Percentiles rank a stretch among this genome's conserved stretches.
Evolutionary conservation across 2,329 filamentous ascomycete genomes (phyloP).

Genomic region (Dactylellina haptotyla): DNA sequence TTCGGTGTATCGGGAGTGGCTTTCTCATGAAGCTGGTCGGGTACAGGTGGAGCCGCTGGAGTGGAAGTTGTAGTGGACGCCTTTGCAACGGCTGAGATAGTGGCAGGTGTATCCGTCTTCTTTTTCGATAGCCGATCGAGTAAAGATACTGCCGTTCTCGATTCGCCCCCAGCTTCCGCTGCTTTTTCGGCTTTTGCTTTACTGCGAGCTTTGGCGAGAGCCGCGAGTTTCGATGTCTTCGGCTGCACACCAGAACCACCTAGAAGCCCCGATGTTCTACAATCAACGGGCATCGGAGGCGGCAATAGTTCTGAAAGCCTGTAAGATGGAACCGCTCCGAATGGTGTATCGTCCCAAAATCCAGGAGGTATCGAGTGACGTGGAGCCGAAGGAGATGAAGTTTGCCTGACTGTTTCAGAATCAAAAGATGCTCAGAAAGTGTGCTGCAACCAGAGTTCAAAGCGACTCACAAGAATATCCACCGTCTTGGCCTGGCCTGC

Average conservation of each 20-base stretch:
- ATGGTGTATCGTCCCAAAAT: slow-evolving; percentile 86
- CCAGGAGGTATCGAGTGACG: slow-evolving; percentile 59
- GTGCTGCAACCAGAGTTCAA: slow-evolving; percentile 24
- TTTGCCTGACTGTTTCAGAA: slow-evolving; percentile 48
- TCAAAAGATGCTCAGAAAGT: slow-evolving; percentile 54
- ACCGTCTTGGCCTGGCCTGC: neutral
- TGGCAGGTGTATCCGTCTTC: slow-evolving; percentile 11
- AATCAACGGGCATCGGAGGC: slow-evolving; percentile 68
- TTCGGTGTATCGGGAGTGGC: slow-evolving; percentile 2
- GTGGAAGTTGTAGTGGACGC: neutral
- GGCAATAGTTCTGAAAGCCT: slow-evolving; percentile 73
- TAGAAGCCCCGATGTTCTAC: slow-evolving; percentile 69
- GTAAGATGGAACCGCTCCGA: slow-evolving; percentile 76
- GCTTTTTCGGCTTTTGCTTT: slow-evolving; percentile 73
- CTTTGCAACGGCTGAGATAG: neutral
- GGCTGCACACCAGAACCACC: slow-evolving; percentile 74
- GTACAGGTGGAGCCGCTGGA: neutral
- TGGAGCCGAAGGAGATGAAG: slow-evolving; percentile 46
- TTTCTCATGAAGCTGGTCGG: neutral
- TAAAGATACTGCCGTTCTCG: slow-evolving; percentile 58
- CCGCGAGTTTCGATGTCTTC: slow-evolving; percentile 90
- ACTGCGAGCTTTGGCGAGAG: slow-evolving; percentile 83
- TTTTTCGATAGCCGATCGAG: slow-evolving; percentile 56
- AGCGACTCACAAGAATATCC: slow-evolving; percentile 49
- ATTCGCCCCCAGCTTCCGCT: slow-evolving; percentile 19